Evolutionary conservation across 805 yeast genomes (phyloP), one percentile per base, ranked within the genome.

Genomic region (Wilhelminamyces savonicus): DNA sequence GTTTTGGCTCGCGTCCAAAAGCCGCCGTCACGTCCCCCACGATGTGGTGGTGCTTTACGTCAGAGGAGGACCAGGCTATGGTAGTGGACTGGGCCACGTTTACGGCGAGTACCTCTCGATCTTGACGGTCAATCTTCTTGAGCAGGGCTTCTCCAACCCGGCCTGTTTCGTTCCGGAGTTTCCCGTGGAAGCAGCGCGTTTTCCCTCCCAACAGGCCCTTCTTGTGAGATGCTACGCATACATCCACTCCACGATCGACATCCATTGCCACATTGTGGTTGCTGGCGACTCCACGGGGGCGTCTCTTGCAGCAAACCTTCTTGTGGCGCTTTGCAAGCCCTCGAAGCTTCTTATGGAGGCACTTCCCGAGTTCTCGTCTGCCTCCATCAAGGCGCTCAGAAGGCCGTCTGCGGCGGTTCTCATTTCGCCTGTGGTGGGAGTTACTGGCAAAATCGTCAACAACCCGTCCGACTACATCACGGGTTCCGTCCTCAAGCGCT

Each of bases 281-380:
- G 42, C 55, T 28, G 78, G 77, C 0, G 76, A 72, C 30, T 69
- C 76, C 0, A 46, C 59, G 4, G 78, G 78, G 1, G 76, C 69
- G 0, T 65, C 62, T n/a, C 36, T 67, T 22, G 50, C 54, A 3
- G n/a, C n/a, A n/a, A n/a, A n/a, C n/a, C n/a, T n/a, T n/a, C n/a
- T n/a, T n/a, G n/a, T n/a, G n/a, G n/a, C n/a, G n/a, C n/a, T n/a
- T n/a, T n/a, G n/a, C n/a, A n/a, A n/a, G n/a, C n/a, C n/a, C n/a
- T n/a, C n/a, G n/a, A n/a, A n/a, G n/a, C n/a, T n/a, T n/a, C n/a
- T n/a, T n/a, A n/a, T n/a, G n/a, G n/a, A n/a, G n/a, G n/a, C n/a
- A n/a, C n/a, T n/a, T n/a, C n/a, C n/a, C n/a, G n/a, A n/a, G n/a
- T n/a, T n/a, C n/a, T n/a, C n/a, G n/a, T n/a, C n/a, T n/a, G n/a